A percentile compares a stretch with the other conserved stretches of the same genome.
phyloP scores from a whole-genome alignment of 2,329 filamentous ascomycete genomes.

The Pezicula neosporulosa region DNA sequence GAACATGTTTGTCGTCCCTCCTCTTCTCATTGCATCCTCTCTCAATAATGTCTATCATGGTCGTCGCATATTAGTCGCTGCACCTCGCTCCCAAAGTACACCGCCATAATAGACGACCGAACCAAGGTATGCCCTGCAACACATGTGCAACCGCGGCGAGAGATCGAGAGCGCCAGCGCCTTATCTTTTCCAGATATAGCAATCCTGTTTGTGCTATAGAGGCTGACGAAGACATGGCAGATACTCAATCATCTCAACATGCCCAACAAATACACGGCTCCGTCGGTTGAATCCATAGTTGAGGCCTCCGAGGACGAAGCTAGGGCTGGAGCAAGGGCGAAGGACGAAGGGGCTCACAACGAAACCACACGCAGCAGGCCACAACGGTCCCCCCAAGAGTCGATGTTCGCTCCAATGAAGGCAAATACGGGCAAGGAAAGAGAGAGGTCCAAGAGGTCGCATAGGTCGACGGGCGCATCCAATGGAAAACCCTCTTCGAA shows the following conservation, averaged over 20 bases:
- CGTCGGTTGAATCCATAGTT: conserved; percentile 23
- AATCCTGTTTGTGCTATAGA: not conserved
- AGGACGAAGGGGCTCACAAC: conserved; percentile 7
- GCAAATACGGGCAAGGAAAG: conserved; percentile 20
- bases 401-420: conserved; percentile 14
- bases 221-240: not conserved
- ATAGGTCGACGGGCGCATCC: conserved; percentile 11
- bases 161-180: no score
- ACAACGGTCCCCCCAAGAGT: conserved; percentile 8
- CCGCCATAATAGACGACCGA: not conserved
- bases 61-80: not conserved
- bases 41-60: conserved; percentile 8
- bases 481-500: conserved; percentile 11
- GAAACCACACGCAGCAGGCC: conserved; percentile 10
- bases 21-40: not conserved
- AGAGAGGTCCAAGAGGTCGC: conserved; percentile 14
- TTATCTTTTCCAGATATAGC: not conserved
- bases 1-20: conserved; percentile 3
- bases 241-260: conserved; percentile 10
- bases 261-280: conserved; percentile 21
- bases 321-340: conserved; percentile 13
- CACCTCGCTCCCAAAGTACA: not conserved
- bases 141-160: not conserved
- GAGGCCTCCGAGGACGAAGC: conserved; percentile 25
- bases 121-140: not conserved